Evolutionary conservation across 2,329 filamentous ascomycete species (phyloP).

Genomic region (Dichotomopilus funicola): DNA sequence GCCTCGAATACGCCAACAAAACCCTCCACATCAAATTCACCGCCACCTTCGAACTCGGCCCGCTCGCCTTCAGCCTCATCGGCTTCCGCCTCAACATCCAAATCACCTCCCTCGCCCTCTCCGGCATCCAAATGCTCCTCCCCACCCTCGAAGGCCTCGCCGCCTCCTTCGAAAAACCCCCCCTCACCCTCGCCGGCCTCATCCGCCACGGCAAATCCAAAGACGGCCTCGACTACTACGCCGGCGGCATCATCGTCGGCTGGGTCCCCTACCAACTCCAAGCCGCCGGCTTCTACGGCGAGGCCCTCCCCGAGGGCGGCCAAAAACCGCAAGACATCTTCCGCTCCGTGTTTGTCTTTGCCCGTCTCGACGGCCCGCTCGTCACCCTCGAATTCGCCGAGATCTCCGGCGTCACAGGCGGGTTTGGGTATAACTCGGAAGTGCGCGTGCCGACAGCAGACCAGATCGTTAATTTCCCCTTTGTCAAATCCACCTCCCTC

Average conservation of each 20-base stretch:
- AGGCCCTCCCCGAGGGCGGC: conserved; percentile 1
- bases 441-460: conserved; percentile 18
- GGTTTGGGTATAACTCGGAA: conserved; percentile 36
- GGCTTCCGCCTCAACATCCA: conserved; percentile 30
- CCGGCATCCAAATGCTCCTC: conserved; percentile 4
- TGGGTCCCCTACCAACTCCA: conserved; percentile 32
- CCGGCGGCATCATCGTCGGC: conserved; percentile 32
- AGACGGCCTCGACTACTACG: conserved; percentile 28
- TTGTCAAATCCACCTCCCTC: neutral
- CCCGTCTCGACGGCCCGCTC: conserved; percentile 24
- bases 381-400: conserved; percentile 9
- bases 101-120: conserved; percentile 12
- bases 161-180: conserved; percentile 30
- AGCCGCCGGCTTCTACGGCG: conserved; percentile 36
- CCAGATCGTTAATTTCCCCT: conserved; percentile 2
- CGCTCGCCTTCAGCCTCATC: conserved; percentile 30
- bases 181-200: conserved; percentile 32
- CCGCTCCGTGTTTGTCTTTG: conserved; percentile 32
- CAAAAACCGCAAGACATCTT: conserved; percentile 19
- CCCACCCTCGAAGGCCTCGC: conserved; percentile 28
- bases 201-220: conserved; percentile 25
- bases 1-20: conserved; percentile 30
- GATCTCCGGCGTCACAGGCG: conserved; percentile 20
- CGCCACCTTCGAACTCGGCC: conserved; percentile 32
- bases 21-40: conserved; percentile 28